A percentile compares a stretch with the other conserved stretches of the same genome.
Evolutionary conservation across 805 yeast genomes (phyloP).

Genomic region (Danielozyma ontarioensis): DNA sequence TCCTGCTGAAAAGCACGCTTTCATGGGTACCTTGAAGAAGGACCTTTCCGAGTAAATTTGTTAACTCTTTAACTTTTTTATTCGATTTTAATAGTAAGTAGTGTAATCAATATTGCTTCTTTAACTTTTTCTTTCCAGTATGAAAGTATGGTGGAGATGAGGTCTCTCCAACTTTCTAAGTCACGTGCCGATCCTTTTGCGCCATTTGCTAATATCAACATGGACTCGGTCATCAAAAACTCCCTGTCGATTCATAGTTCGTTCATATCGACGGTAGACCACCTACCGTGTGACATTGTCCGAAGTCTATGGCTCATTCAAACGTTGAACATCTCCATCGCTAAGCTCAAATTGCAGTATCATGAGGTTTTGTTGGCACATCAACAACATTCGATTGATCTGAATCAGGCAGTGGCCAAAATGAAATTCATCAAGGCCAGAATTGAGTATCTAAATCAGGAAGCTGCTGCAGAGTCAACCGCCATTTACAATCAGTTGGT

Average conservation of each 20-base stretch:
- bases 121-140: too few species aligned
- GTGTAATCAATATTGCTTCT: too few species aligned
- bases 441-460: slow-evolving; percentile 9
- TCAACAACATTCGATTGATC: slow-evolving; percentile 2
- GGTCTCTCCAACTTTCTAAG: slow-evolving; percentile 1
- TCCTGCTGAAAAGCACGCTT: slow-evolving; percentile 99
- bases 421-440: slow-evolving; percentile 1
- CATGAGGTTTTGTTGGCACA: slow-evolving; percentile 10
- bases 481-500: slow-evolving; percentile 26
- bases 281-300: slow-evolving; percentile 38
- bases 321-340: slow-evolving; percentile 25
- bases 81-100: too few species aligned
- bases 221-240: slow-evolving; percentile 14
- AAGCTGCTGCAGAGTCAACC: slow-evolving; percentile 20
- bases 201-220: background rate
- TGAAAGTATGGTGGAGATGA: too few species aligned
- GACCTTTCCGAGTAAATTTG: slow-evolving; percentile 56
- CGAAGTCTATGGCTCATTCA: slow-evolving; percentile 41
- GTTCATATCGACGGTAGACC: slow-evolving; percentile 39
- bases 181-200: slow-evolving; percentile 2
- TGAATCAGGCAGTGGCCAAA: too few species aligned
- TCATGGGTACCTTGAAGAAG: slow-evolving; percentile 99
- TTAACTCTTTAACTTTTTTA: too few species aligned
- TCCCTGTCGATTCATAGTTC: slow-evolving; percentile 29
- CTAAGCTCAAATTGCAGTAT: slow-evolving; percentile 15